Evolutionary conservation across 352 stramenopile species (phyloP).

Genomic region (Globisporangium abappressorium): DNA sequence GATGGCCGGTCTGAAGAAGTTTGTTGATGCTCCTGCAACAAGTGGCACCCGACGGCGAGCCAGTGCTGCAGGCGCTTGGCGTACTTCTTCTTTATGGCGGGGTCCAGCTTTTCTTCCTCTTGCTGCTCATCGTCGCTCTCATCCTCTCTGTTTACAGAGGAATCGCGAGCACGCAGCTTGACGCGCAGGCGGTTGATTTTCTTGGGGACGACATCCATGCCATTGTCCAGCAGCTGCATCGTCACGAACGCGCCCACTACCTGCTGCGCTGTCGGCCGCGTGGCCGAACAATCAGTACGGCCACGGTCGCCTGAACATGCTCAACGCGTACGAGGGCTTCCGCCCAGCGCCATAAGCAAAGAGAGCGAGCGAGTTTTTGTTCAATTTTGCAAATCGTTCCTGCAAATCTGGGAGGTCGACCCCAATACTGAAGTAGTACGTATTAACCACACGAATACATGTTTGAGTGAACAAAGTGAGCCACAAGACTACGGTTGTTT

Average conservation of each 20-base stretch:
- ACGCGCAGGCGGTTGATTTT: constrained; percentile 65
- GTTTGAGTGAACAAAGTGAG: too few species aligned
- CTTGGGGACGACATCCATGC: constrained; percentile 61
- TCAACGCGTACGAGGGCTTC: constrained; percentile 19
- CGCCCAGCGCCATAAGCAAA: constrained; percentile 3
- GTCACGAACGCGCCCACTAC: constrained; percentile 65
- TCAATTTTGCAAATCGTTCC: too few species aligned
- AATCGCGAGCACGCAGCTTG: constrained; percentile 37
- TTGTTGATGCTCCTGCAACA: constrained; percentile 62
- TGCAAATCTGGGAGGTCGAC: too few species aligned
- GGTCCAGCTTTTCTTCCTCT: constrained; percentile 2
- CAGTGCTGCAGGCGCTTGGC: constrained; percentile 64
- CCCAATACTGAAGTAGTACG: too few species aligned
- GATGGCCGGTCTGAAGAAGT: too few species aligned
- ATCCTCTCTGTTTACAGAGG: not conserved
- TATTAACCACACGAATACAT: too few species aligned
- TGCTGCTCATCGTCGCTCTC: not conserved
- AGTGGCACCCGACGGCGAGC: constrained; percentile 50
- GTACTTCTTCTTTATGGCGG: constrained; percentile 31
- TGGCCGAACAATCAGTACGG: not conserved
- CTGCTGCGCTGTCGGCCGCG: constrained; percentile 38
- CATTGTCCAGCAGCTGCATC: constrained; percentile 79
- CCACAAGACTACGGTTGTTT: too few species aligned
- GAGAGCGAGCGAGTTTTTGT: too few species aligned
- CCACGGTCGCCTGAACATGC: constrained; percentile 12